These are phyloP conservation scores for Paspalum notatum DNA, from an alignment of 176 grass and related monocot species.

Conservation along the genomic window DNA sequence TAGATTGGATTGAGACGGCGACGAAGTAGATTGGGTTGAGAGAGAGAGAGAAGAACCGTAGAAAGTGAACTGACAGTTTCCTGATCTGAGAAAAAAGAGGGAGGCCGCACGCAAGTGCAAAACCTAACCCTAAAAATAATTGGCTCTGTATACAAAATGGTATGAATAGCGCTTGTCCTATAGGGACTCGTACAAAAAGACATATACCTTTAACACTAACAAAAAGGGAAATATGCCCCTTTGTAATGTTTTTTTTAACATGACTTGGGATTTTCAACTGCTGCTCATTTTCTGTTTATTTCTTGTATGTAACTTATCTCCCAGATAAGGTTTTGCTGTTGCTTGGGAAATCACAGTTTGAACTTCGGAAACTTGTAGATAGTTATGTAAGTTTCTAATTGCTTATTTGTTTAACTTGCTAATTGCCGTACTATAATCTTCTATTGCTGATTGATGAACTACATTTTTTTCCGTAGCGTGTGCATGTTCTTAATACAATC, in stretches of 20 bases:
- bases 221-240: neutral
- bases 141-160: no score
- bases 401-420: constrained; percentile 23
- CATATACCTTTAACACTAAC: neutral
- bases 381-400: constrained; percentile 91
- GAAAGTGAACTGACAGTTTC: no score
- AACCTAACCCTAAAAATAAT: no score
- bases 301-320: constrained; percentile 43
- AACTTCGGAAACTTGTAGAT: constrained; percentile 96
- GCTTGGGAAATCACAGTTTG: constrained; percentile 91
- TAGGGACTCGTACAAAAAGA: no score
- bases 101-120: no score
- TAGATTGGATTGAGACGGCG: no score
- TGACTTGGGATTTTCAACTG: constrained; percentile 14
- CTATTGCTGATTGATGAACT: constrained; percentile 34
- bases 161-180: no score
- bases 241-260: neutral
- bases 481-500: constrained; percentile 94
- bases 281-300: constrained; percentile 11
- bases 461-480: constrained; percentile 63
- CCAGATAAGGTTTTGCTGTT: constrained; percentile 86
- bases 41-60: no score
- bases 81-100: no score
- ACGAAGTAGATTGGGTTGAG: no score
- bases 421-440: constrained; percentile 25